Base-by-base conservation (phyloP, 257 asterid genomes). In the Asclepias syriaca region DNA sequence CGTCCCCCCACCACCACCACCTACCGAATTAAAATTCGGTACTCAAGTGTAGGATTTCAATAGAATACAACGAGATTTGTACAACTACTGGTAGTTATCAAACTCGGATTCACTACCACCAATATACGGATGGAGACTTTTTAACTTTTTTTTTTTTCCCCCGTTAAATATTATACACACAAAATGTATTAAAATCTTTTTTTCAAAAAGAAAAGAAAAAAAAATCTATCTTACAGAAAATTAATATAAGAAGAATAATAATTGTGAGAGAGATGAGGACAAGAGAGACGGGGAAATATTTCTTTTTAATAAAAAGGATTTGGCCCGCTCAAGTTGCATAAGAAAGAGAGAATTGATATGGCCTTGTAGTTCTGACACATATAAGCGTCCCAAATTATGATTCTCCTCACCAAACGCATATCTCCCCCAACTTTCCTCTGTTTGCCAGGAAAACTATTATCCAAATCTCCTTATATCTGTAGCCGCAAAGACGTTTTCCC, bases 381-480 rank as follows among this genome's bases (percentile, higher is more conserved):
- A 51, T 61, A 50, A n/a, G 63, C 46, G 24, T 51, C 65, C 65
- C 57, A 37, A 69, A 63, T 64, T 68, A 15, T 60, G 67, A 68
- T 40, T 55, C 69, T 61, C 19, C 13, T 50, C 72, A 67, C 75
- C 81, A 34, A 39, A 70, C 68, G 48, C 72, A 50, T 21, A 27
- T 49, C 58, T 53, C 27, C 27, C 22, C 22, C 24, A 43, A 43
- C 11, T 3, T 34, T 75, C 40, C 3, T 14, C 46, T 14, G 34
- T 32, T 7, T 10, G 19, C 64, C 51, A 29, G 11, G 45, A 53
- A 69, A 43, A 9, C 1, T 6, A 43, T 43, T 24, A 48, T 72
- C 29, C 18, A 43, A 29, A 29, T 1, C 34, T 29, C 34, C 0
- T 48, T 16, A 50, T 27, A 27, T 8, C 72, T 68, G 60, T 29